Percentiles rank a stretch among this genome's conserved stretches.
Evolutionary conservation across 148 eudicot species (phyloP).

Genomic region (Fagopyrum esculentum): DNA sequence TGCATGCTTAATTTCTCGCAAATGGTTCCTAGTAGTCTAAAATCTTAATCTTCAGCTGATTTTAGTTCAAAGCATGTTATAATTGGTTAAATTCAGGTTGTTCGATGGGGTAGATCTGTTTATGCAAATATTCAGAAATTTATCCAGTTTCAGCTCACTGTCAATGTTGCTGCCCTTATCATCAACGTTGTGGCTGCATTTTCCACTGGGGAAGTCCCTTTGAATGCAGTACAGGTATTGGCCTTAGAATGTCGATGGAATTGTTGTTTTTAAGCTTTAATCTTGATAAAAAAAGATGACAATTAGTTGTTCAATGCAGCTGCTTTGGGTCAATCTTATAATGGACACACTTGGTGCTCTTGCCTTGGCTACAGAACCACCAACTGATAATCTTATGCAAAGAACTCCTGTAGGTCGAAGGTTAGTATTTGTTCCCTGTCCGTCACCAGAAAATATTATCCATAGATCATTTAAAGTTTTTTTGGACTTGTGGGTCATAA

Average conservation of each 20-base stretch:
- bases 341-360: constrained; percentile 98
- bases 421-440: constrained; percentile 27
- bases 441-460: too few species aligned
- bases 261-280: not conserved
- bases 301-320: constrained; percentile 17
- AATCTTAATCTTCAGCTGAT: not conserved
- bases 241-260: not conserved
- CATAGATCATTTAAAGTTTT: not conserved
- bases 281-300: not conserved
- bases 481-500: not conserved
- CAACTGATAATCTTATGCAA: constrained; percentile 87
- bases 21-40: not conserved
- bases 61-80: not conserved
- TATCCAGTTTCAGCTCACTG: constrained; percentile 91
- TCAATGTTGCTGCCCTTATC: constrained; percentile 89
- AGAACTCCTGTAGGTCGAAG: constrained; percentile 90
- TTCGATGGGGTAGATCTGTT: constrained; percentile 95
- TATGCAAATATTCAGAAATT: constrained; percentile 94
- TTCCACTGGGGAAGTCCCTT: constrained; percentile 79
- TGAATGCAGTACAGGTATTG: constrained; percentile 83
- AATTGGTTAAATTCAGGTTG: constrained; percentile 51
- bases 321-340: constrained; percentile 94
- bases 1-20: not conserved
- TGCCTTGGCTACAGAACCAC: constrained; percentile 98
- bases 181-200: constrained; percentile 90